These are phyloP conservation scores for Boletus reticulatus DNA, from an alignment of 768 basidiomycete species.

Conservation along the genomic window DNA sequence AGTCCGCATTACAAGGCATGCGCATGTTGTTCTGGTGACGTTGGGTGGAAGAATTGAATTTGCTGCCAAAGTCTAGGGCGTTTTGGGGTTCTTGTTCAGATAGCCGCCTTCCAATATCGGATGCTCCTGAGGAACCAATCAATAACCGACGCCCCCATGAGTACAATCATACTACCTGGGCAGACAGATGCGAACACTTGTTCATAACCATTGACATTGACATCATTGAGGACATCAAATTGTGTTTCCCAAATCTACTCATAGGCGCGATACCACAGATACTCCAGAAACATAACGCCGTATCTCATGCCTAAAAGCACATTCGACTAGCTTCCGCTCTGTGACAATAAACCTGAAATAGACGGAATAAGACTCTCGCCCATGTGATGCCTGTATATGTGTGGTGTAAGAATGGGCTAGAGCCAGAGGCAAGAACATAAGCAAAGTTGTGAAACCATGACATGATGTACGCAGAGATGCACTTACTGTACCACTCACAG, in stretches of 20 bases:
- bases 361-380: too few relatives aligned
- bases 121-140: conserved; percentile 44
- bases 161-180: conserved; percentile 30
- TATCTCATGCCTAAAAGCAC: too few relatives aligned
- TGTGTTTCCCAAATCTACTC: conserved; percentile 42
- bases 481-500: too few relatives aligned
- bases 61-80: conserved; percentile 75
- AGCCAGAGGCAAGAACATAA: too few relatives aligned
- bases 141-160: background rate
- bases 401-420: too few relatives aligned
- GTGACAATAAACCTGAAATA: too few relatives aligned
- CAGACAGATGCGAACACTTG: conserved; percentile 41
- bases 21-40: conserved; percentile 45
- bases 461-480: too few relatives aligned
- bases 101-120: conserved; percentile 68
- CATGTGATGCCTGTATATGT: too few relatives aligned
- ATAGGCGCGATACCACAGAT: too few relatives aligned
- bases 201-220: conserved; percentile 44
- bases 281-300: too few relatives aligned
- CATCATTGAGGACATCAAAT: conserved; percentile 37
- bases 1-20: conserved; percentile 22
- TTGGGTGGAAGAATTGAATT: conserved; percentile 71
- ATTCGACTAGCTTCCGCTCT: too few relatives aligned
- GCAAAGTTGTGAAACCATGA: too few relatives aligned
- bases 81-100: conserved; percentile 73